Evolutionary conservation across 1,284 basidiomycete species (phyloP), one percentile per base, ranked within the genome.

Genomic region (Sporisorium iseilematis-ciliati): DNA sequence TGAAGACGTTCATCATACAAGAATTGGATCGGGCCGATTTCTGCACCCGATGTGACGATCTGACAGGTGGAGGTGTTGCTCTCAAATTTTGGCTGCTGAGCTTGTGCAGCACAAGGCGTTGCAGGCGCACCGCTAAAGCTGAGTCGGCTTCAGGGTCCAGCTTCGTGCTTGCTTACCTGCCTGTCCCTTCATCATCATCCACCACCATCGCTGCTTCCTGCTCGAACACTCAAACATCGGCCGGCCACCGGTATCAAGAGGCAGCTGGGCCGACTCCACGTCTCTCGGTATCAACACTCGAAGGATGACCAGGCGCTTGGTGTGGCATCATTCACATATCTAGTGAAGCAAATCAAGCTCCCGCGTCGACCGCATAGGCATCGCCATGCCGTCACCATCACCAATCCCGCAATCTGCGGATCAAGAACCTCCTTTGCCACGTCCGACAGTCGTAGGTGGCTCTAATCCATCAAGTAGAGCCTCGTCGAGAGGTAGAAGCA

Each of bases 401-500:
- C 33, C 53, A 4, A 35, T 29, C 1, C 25, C 52, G 11, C 25
- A 38, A 6, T 16, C 29, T 5, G 51, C 54, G 10, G 58, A 62
- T 4, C 16, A 21, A 3, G 64, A 65, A 3, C 49, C 48, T 6
- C 66, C 72, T 8, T 50, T 75, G 20, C 72, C 72, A 16, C 58
- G 72, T 4, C 63, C 72, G 5, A 75, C 66, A n/a, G 64, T 75
- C 18, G 56, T 69, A 21, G 46, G 49, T 6, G 46, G 66, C 18
- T 69, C 72, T n/a, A 48, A 58, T 8, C 31, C 65, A 2, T 62
- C 71, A 10, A 65, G 65, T 26, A 51, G 60, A 35, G 35, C 66
- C 4, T 69, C 72, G 16, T 62, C 63, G 11, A 57, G 48, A 33
- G 46, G 57, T 1, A 52, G 56, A 23, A 65, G 72, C 26, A 31